Base-by-base conservation (phyloP, 768 basidiomycete genomes). In the Podaxis sp. region DNA sequence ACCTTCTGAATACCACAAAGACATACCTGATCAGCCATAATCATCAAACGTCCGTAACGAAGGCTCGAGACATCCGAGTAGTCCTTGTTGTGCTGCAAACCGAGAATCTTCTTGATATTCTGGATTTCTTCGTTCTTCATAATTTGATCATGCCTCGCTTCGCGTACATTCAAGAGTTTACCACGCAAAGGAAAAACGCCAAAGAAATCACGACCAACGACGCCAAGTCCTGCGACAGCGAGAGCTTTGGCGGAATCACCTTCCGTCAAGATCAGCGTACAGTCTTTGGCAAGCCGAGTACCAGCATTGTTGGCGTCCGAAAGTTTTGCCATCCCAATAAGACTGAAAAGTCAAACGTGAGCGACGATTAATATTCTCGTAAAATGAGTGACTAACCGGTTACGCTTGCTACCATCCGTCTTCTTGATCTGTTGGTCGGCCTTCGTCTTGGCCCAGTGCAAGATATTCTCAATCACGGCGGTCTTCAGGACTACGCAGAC, bases 161-260 rank as follows among this genome's bases (percentile, higher is more conserved):
- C 97, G 57, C 97, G 92, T 22, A 99, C 97, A 71, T 99, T 99
- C 55, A 99, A 80, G 39, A 98, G 76, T 78, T 99, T 99, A 67
- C 97, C 97, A 17, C 97, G 93, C 52, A 99, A 81, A 0, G 97
- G 97, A 77, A 99, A 99, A 42, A 99, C 97, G 48, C 97, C 97
- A 65, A 94, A 99, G 71, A 95, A 87, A 74, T 99, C 96, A 64
- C 97, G 89, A 4, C 97, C 97, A 62, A 98, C 95, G 30, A 98
- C 95, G 61, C 88, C 86, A 38, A 99, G 85, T 54, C 97, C 97
- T 52, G 96, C 95, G 28, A 99, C 89, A 9, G 97, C 97, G 42
- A 99, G 82, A 5, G 95, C 88, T 74, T 98, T 98, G 81, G 97
- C 97, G 24, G 97, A 99, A 77, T 99, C 96, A 81, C 97, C 97